Conservation (phyloP, 2,329 filamentous ascomycete genomes). For the Phyllosticta citrichinensis region DNA sequence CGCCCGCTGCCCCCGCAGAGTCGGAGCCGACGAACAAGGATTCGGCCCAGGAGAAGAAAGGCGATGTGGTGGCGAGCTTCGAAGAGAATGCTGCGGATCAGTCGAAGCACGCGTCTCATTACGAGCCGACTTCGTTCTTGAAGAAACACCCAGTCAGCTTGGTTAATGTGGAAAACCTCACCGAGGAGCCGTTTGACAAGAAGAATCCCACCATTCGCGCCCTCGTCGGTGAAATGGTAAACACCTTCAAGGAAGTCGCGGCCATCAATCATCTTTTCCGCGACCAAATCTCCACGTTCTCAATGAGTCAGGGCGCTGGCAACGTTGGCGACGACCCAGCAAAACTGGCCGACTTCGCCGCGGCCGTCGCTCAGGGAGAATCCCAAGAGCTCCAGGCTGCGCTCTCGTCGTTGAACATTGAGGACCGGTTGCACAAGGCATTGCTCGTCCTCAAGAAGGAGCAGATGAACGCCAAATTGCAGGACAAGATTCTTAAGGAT, state of each 20-base stretch:
- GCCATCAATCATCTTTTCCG: slow-evolving; percentile 89
- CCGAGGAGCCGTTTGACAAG: slow-evolving; percentile 80
- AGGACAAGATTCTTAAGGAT: slow-evolving; percentile 95
- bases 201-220: slow-evolving; percentile 84
- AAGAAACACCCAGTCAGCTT: slow-evolving; percentile 86
- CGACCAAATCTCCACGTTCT: slow-evolving; percentile 95
- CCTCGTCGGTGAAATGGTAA: slow-evolving; percentile 94
- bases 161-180: slow-evolving; percentile 88
- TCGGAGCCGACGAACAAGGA: slow-evolving; percentile 45
- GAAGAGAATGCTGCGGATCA: slow-evolving; percentile 66
- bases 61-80: slow-evolving; percentile 93
- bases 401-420: slow-evolving; percentile 77
- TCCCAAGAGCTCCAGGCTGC: slow-evolving; percentile 88
- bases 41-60: slow-evolving; percentile 57
- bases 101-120: slow-evolving; percentile 38
- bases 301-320: slow-evolving; percentile 86
- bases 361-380: slow-evolving; percentile 83
- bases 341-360: slow-evolving; percentile 93
- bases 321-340: slow-evolving; percentile 93
- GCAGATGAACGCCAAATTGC: slow-evolving; percentile 92
- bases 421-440: slow-evolving; percentile 85
- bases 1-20: slow-evolving; percentile 14
- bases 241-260: slow-evolving; percentile 96
- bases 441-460: slow-evolving; percentile 93
- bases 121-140: slow-evolving; percentile 85